These are phyloP conservation scores for Megacollybia marginata DNA, from an alignment of 768 basidiomycete genomes.

Conservation along the genomic window DNA sequence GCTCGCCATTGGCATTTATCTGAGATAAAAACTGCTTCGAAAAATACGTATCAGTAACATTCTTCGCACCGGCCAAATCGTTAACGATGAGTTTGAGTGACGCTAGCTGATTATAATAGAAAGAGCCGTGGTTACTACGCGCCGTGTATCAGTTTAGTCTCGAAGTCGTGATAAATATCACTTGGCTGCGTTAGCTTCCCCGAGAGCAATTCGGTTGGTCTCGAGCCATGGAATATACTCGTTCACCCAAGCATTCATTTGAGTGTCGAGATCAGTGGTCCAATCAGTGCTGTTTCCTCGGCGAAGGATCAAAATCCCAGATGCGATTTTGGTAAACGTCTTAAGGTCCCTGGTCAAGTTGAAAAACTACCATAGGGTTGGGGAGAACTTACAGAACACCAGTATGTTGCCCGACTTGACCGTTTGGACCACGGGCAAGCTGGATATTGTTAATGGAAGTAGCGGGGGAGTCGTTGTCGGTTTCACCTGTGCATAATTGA, in stretches of 20 bases:
- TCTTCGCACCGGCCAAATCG: constrained; percentile 40
- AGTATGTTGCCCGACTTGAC: constrained; percentile 33
- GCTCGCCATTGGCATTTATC: constrained; percentile 51
- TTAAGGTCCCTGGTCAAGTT: constrained; percentile 43
- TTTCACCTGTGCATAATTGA: constrained; percentile 34
- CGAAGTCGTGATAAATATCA: constrained; percentile 14
- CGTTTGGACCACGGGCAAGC: constrained; percentile 15
- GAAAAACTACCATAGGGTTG: neutral
- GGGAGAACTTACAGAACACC: constrained; percentile 40
- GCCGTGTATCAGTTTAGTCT: neutral
- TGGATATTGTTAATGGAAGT: constrained; percentile 7
- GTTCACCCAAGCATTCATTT: constrained; percentile 42
- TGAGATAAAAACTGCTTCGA: constrained; percentile 39
- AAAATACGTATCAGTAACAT: constrained; percentile 44
- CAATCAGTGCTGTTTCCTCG: constrained; percentile 41
- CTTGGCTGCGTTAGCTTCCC: constrained; percentile 43
- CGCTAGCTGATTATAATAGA: constrained; percentile 54
- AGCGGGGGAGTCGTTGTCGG: neutral
- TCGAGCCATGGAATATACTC: constrained; percentile 52
- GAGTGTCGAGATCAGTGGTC: constrained; percentile 43
- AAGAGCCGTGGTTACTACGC: constrained; percentile 58
- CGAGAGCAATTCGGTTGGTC: constrained; percentile 36
- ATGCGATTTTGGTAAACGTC: constrained; percentile 47
- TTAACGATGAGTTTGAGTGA: constrained; percentile 48
- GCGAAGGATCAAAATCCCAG: constrained; percentile 46